phyloP scores from a whole-genome alignment of 257 asterid genomes.

The Misopates orontium region DNA sequence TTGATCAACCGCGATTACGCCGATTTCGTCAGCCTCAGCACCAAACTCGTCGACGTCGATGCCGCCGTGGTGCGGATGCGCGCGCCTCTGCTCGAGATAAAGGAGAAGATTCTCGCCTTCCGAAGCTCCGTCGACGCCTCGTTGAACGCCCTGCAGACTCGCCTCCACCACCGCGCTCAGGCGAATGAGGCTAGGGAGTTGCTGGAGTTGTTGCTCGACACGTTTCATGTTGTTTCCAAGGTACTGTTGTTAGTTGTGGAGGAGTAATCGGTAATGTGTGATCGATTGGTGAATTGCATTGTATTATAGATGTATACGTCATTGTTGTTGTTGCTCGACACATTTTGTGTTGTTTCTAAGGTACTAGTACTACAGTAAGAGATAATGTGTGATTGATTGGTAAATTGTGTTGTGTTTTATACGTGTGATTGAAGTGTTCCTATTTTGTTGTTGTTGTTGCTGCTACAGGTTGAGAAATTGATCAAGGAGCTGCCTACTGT shows the following conservation, averaged over 20 bases:
- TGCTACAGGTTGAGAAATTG: constrained; percentile 81
- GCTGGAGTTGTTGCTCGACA: constrained; percentile 85
- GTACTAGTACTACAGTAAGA: too few species aligned
- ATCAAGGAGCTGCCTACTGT: constrained; percentile 86
- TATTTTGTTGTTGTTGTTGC: constrained; percentile 30
- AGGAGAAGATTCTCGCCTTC: constrained; percentile 74
- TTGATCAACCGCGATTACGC: constrained; percentile 87
- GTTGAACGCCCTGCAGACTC: constrained; percentile 64
- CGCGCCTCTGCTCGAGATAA: constrained; percentile 85
- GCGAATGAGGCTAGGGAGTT: constrained; percentile 87
- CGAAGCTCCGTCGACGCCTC: constrained; percentile 72
- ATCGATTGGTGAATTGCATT: too few species aligned
- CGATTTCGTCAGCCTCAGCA: constrained; percentile 91
- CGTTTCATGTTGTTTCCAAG: constrained; percentile 95
- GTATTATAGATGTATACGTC: too few species aligned
- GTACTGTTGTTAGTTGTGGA: constrained; percentile 18
- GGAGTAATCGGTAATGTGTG: too few species aligned
- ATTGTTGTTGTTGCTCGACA: too few species aligned
- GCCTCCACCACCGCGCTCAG: constrained; percentile 81
- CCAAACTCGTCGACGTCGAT: constrained; percentile 88
- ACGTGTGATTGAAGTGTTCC: constrained; percentile 15
- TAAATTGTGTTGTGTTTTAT: too few species aligned
- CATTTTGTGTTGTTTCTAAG: too few species aligned
- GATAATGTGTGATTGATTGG: too few species aligned
- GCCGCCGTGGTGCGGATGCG: constrained; percentile 95